Percentiles rank a stretch among this genome's conserved stretches.
These are phyloP conservation scores for Elaeis oleifera DNA, from an alignment of 202 grass and related monocot species.

Conservation along the genomic window DNA sequence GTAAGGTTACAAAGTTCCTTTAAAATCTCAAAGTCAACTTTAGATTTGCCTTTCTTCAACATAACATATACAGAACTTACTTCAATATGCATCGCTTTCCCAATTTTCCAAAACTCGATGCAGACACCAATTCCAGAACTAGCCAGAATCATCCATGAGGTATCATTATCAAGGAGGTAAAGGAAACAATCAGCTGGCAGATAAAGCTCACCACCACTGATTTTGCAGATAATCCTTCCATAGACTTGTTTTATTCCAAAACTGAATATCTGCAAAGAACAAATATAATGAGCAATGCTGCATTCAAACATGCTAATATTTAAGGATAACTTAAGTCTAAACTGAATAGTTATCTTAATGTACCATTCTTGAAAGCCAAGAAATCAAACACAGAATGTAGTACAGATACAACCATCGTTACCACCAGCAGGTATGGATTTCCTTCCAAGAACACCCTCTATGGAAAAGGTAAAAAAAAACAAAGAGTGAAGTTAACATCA, in stretches of 20 bases:
- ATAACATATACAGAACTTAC: slow-evolving; percentile 37
- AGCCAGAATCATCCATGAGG: slow-evolving; percentile 98
- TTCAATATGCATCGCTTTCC: slow-evolving; percentile 97
- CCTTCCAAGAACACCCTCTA: slow-evolving; percentile 99
- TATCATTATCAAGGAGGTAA: slow-evolving; percentile 96
- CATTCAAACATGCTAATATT: too few species aligned
- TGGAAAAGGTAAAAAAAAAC: slow-evolving; percentile 9
- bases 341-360: slow-evolving; percentile 13
- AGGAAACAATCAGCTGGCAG: slow-evolving; percentile 85
- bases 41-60: background rate
- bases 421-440: slow-evolving; percentile 74
- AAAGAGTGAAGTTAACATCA: background rate
- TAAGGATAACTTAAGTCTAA: too few species aligned
- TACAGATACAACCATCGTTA: slow-evolving; percentile 84
- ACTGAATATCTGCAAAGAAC: slow-evolving; percentile 83
- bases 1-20: too few species aligned
- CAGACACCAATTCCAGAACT: slow-evolving; percentile 91
- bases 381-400: slow-evolving; percentile 98
- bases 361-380: slow-evolving; percentile 98
- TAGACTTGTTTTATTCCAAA: slow-evolving; percentile 99
- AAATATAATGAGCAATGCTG: too few species aligned
- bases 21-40: too few species aligned
- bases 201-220: slow-evolving; percentile 94
- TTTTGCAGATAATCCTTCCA: slow-evolving; percentile 98
- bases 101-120: slow-evolving; percentile 99